Evolutionary conservation across 345 rosid genomes (phyloP).

Genomic region (Gossypium bickii): DNA sequence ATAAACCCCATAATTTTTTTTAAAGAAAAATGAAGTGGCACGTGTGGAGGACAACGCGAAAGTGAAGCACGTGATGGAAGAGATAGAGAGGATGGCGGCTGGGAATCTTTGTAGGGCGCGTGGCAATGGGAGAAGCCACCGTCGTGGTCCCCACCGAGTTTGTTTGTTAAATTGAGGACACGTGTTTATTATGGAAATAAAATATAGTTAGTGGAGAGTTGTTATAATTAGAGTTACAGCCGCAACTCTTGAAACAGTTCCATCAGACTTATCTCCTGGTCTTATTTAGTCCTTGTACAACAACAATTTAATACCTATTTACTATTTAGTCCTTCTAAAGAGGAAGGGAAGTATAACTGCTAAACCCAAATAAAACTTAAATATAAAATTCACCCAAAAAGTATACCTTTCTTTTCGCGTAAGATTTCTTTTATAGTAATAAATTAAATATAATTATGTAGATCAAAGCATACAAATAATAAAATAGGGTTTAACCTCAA

Average conservation of each 20-base stretch:
- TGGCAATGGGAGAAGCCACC: constrained; percentile 32
- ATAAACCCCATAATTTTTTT: background rate
- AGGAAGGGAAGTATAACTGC: too few relatives aligned
- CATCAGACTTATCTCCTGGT: too few relatives aligned
- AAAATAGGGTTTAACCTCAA: too few relatives aligned
- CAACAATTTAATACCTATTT: too few relatives aligned
- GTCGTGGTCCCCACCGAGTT: constrained; percentile 29
- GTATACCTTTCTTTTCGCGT: too few relatives aligned
- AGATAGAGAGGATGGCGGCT: constrained; percentile 34
- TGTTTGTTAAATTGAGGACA: constrained; percentile 22
- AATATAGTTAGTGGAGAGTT: background rate
- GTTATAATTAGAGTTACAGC: constrained; percentile 15
- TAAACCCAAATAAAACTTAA: too few relatives aligned
- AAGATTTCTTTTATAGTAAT: too few relatives aligned
- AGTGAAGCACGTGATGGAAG: constrained; percentile 25
- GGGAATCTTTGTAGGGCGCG: constrained; percentile 45
- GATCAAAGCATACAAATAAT: too few relatives aligned
- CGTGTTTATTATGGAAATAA: constrained; percentile 16
- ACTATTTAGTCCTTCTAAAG: too few relatives aligned
- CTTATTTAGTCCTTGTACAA: too few relatives aligned
- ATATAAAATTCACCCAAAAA: too few relatives aligned
- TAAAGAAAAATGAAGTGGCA: background rate
- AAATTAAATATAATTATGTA: too few relatives aligned
- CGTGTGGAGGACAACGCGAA: constrained; percentile 17
- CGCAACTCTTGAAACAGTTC: constrained; percentile 42